Base-by-base conservation (phyloP, 2,329 filamentous ascomycete genomes). In the Fusarium staphyleae region DNA sequence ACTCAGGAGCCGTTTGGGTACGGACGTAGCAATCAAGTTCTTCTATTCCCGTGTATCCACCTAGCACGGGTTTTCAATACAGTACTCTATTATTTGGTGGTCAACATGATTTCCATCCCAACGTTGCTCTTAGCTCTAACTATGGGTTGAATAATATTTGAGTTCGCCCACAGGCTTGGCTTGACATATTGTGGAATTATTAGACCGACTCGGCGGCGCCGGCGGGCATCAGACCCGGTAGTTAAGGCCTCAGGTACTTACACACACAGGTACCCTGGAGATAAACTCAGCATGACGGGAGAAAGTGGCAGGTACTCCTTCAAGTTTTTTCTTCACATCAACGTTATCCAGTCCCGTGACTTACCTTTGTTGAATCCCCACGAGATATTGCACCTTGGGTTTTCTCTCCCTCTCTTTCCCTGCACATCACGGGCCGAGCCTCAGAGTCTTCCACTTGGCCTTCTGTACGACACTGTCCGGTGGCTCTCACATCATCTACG, bases 381-480 rank as follows among this genome's bases (percentile, higher is more conserved):
- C 34, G 34, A 11, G 22, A 24, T 24, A 24, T 8, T 24, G 22
- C 22, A 4, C 22, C 3, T 24, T 9, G 4, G 9, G 7, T 24
- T 24, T 24, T 24, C 22, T 24, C 22, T 24, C 22, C 22, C 22
- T 24, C 22, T 24, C 22, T 24, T 24, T 24, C 22, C 22, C 22
- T 24, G 22, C 22, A 24, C 8, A 24, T 24, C 22, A 24, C 22
- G 22, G 22, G 22, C 22, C 22, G 22, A 24, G 22, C n/a, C 35
- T 62, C 56, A 45, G 43, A n/a, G n/a, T n/a, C 30, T 29, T 24
- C 16, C 22, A 37, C 36, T 36, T 40, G 40, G 36, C 30, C 35
- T 52, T 36, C 45, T 35, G 54, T 59, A 26, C 39, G 19, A 55
- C 53, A 33, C 43, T 51, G 34, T 15, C 32, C 26, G 26, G 42